Evolutionary conservation across 2,329 filamentous ascomycete species (phyloP), one percentile per base, ranked within the genome.

Genomic region (Xylariaceae sp.): DNA sequence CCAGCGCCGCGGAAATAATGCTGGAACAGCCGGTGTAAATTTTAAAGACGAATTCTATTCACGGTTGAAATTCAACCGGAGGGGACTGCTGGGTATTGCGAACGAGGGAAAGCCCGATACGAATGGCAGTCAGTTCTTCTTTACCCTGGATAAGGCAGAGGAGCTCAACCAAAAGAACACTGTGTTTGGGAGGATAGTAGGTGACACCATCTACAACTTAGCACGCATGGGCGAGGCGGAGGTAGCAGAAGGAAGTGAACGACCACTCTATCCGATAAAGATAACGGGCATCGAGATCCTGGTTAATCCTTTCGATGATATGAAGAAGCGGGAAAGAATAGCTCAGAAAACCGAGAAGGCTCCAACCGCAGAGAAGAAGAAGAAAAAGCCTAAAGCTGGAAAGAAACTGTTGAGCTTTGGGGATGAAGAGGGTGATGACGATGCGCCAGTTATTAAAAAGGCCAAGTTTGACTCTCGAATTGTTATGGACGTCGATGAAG

Each of bases 91-190:
- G 65, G 95, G 90, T n/a, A 97, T 98, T 92, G 95, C 95, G 23
- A 98, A 98, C 73, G 89, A 90, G 59, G 88, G 92, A 44, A 78
- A 77, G 49, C 82, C 83, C 26, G 81, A 93, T 67, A 90, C 90
- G 52, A 98, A 98, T 76, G 90, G 91, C 32, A 96, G 91, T 73
- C 95, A 99, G 74, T 98, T 98, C 80, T 99, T 99, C 78, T 88
- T 99, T 59, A 98, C 95, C 0, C 76, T 99, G 50, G 92, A 86
- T 61, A 92, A 89, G 70, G 81, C 93, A 20, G 87, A 91, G 21
- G 92, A 98, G 77, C 73, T 99, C 68, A 91, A 89, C 65, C 89
- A 89, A 49, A 91, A 90, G 75, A 97, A 97, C 73, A 98, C 95
- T 0, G 77, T 98, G 72, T 98, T 99, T 77, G 95, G 95, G 18